Evolutionary conservation across 441 rosid genomes (phyloP), one percentile per base, ranked within the genome.

Genomic region (Populus hybrid): DNA sequence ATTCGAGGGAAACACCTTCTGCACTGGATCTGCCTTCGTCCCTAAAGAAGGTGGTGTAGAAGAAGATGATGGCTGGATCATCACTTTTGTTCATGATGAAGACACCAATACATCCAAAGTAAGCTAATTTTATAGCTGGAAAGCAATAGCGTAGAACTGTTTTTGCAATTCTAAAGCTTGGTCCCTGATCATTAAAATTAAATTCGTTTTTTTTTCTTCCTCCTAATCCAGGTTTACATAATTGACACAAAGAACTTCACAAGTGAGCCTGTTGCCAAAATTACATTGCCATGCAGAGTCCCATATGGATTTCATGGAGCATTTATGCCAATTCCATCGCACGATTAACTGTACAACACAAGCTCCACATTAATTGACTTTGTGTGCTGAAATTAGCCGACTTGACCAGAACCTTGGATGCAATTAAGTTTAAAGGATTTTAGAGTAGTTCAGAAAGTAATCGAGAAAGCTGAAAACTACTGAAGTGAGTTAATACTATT

Each of bases 1-100:
- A 65, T 73, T 88, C 0, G 84, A 73, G 66, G 77, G 70, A n/a
- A 77, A 73, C 20, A 72, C 63, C 1, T 84, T 81, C 65, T 86
- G 87, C 82, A 78, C 80, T 1, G 90, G 92, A 42, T 76, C 84
- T 24, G 30, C 86, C 24, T 87, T 84, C 59, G 84, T 89, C 32
- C 74, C 90, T 28, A 84, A 81, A 75, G 68, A 69, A 59, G 83
- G 81, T 0, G 79, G 77, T 2, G 6, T 40, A 0, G 84, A 83
- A 71, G 90, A 89, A 83, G 92, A 87, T 1, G 89, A 89, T 65
- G 88, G 89, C 20, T 89, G 89, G 92, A 79, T 89, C 61, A 73
- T 86, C 50, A 83, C 85, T 61, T 86, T 82, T 46, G 81, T 86
- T 50, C 90, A 87, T 81, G 77, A 87, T 72, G 92, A 89, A 83